phyloP scores from a whole-genome alignment of 805 yeast species.

The Myxozyma neglecta region DNA sequence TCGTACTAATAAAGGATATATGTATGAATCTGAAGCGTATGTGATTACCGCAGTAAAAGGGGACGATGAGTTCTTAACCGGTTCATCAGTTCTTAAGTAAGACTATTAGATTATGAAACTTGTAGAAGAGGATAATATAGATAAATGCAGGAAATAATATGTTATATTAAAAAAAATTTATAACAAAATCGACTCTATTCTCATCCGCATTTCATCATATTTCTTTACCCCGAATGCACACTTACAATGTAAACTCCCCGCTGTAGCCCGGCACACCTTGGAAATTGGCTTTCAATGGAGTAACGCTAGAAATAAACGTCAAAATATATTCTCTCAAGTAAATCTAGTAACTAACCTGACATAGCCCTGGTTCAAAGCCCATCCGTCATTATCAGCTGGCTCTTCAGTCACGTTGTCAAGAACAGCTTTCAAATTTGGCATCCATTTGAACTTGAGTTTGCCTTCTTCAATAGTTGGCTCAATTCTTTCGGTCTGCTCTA shows the following conservation, averaged over 20 bases:
- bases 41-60: constrained; percentile 37
- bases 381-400: constrained; percentile 61
- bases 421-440: constrained; percentile 73
- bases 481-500: constrained; percentile 21
- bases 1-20: constrained; percentile 43
- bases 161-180: background rate
- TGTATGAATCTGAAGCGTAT: constrained; percentile 44
- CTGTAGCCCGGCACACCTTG: constrained; percentile 49
- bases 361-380: constrained; percentile 62
- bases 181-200: background rate
- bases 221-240: background rate
- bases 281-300: constrained; percentile 73
- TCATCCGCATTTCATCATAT: background rate
- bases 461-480: constrained; percentile 50
- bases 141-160: background rate
- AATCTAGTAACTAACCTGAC: constrained; percentile 47
- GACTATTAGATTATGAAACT: background rate
- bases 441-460: constrained; percentile 63
- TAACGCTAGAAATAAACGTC: constrained; percentile 46
- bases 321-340: background rate
- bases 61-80: background rate
- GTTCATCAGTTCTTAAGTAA: background rate
- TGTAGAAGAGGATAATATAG: background rate
- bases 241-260: constrained; percentile 58
- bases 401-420: constrained; percentile 52